A percentile compares a stretch with the other conserved stretches of the same genome.
Evolutionary conservation across 83 land plant species (phyloP).

Genomic region (Diphasiastrum complanatum): DNA sequence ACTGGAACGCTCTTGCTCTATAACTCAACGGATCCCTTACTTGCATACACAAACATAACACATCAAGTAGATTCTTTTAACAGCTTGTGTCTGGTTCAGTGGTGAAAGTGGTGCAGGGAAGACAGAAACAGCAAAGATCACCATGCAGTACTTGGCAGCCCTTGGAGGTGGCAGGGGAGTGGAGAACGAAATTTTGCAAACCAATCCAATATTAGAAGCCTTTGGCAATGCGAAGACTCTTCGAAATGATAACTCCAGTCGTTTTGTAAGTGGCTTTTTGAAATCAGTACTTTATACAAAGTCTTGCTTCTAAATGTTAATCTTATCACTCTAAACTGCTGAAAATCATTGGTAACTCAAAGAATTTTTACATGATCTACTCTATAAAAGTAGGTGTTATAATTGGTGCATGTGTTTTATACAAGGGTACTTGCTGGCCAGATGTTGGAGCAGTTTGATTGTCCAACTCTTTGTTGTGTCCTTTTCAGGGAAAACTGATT

Average conservation of each 20-base stretch:
- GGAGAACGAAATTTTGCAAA: constrained; percentile 86
- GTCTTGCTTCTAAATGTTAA: too few relatives aligned
- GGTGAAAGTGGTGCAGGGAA: constrained; percentile 99
- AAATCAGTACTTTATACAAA: too few relatives aligned
- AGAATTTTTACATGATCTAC: not conserved
- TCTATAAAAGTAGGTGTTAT: too few relatives aligned
- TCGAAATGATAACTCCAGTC: constrained; percentile 95
- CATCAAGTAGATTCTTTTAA: not conserved
- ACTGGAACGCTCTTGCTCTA: not conserved
- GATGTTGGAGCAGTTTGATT: not conserved
- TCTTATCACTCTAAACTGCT: too few relatives aligned
- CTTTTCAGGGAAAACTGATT: constrained; percentile 91
- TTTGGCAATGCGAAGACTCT: constrained; percentile 98
- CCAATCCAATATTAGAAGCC: constrained; percentile 96
- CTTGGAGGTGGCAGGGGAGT: constrained; percentile 97
- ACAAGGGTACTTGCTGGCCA: too few relatives aligned
- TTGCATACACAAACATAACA: not conserved
- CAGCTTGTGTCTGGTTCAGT: constrained; percentile 52
- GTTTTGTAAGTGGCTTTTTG: constrained; percentile 67
- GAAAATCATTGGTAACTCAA: not conserved
- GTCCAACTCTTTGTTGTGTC: not conserved
- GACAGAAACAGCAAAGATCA: constrained; percentile 98
- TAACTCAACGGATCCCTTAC: not conserved
- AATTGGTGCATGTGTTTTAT: too few relatives aligned
- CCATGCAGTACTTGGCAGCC: constrained; percentile 98